Percentiles rank a stretch among this genome's conserved stretches.
Conservation (phyloP, 805 yeast genomes). For the Saccharomycopsis oosterbeekiorum region DNA sequence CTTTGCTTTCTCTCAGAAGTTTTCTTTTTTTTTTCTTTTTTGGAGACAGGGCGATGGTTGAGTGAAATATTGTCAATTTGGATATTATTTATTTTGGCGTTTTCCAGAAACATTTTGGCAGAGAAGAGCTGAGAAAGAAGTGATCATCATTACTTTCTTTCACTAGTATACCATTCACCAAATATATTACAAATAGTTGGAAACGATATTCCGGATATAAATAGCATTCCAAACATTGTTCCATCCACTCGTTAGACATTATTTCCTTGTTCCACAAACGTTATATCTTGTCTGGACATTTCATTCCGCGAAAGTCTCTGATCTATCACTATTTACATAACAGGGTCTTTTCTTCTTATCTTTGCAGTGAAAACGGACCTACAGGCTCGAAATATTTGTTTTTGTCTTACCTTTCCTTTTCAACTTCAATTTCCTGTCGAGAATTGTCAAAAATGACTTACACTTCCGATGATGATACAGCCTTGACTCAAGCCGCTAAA, state of each 20-base stretch:
- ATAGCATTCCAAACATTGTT: background rate
- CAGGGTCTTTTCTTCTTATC: background rate
- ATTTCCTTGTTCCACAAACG: background rate
- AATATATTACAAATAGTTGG: too few species aligned
- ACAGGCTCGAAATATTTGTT: background rate
- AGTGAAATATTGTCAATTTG: background rate
- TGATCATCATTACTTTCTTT: too few species aligned
- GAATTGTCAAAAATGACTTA: background rate
- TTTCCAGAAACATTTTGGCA: background rate
- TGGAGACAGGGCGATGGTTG: background rate
- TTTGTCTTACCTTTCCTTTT: background rate
- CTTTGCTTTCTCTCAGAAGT: too few species aligned
- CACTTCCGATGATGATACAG: conserved; percentile 26
- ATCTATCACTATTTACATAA: background rate
- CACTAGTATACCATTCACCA: too few species aligned
- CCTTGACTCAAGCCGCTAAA: conserved; percentile 8
- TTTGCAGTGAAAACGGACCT: background rate
- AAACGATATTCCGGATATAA: too few species aligned
- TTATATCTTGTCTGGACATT: background rate
- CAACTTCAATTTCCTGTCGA: background rate
- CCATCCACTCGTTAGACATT: background rate
- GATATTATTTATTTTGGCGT: background rate
- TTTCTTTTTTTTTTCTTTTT: too few species aligned
- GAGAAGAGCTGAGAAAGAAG: background rate
- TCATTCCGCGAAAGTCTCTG: background rate